phyloP scores from a whole-genome alignment of 306 rosid species.

The Prunus mume region DNA sequence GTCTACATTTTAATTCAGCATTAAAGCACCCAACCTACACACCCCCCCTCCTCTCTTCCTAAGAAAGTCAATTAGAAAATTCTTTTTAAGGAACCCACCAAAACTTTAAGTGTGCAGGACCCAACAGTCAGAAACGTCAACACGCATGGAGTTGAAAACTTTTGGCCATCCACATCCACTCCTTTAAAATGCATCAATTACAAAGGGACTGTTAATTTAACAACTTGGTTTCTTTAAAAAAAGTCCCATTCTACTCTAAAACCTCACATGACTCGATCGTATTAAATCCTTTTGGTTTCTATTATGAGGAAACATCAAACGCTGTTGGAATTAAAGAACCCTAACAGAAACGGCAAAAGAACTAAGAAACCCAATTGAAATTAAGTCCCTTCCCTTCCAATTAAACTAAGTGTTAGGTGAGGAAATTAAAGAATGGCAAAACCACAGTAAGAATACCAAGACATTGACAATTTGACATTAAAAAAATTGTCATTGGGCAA shows the following conservation, averaged over 20 bases:
- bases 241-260: no score
- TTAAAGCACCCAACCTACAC: conserved; percentile 27
- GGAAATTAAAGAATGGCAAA: background rate
- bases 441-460: background rate
- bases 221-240: no score
- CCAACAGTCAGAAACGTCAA: conserved; percentile 21
- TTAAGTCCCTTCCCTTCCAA: background rate
- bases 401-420: background rate
- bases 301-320: background rate
- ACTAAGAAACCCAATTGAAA: background rate
- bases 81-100: conserved; percentile 12
- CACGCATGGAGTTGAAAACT: conserved; percentile 9
- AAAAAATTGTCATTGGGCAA: background rate
- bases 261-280: background rate
- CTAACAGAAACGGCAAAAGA: background rate
- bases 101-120: conserved; percentile 6
- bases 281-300: background rate
- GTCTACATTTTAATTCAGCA: conserved; percentile 7
- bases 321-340: background rate
- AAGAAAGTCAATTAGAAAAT: conserved; percentile 23
- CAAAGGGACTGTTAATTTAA: background rate
- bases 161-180: background rate
- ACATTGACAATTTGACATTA: background rate
- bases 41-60: background rate
- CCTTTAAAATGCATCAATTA: background rate